These are phyloP conservation scores for Quercus wislizeni DNA, from an alignment of 306 rosid genomes.

Conservation along the genomic window DNA sequence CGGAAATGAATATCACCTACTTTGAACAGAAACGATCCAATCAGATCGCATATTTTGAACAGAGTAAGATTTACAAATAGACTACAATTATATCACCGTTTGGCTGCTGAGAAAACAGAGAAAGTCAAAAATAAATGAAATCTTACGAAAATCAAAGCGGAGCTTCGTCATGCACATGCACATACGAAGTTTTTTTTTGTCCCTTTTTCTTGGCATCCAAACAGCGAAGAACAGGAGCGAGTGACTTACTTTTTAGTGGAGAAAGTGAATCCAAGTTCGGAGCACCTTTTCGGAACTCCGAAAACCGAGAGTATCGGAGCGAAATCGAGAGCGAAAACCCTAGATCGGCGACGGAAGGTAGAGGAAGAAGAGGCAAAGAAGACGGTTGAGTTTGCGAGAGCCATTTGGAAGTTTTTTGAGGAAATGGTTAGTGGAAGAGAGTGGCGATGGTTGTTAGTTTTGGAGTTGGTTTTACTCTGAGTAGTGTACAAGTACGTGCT, in stretches of 20 bases:
- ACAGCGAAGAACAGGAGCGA: background rate
- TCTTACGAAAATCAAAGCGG: background rate
- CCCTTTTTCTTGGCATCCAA: conserved; percentile 5
- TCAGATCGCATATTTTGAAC: background rate
- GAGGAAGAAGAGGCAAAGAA: conserved; percentile 42
- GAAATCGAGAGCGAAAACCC: conserved; percentile 34
- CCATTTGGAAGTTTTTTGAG: conserved; percentile 33
- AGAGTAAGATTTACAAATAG: background rate
- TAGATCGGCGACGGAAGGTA: conserved; percentile 7
- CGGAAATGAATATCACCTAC: background rate
- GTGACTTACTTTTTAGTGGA: conserved; percentile 36
- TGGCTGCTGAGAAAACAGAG: background rate
- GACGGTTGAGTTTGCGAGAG: conserved; percentile 40
- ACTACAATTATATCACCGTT: background rate
- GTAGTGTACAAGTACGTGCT: too few relatives aligned
- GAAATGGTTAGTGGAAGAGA: too few relatives aligned
- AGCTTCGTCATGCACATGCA: background rate
- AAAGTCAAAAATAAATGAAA: background rate
- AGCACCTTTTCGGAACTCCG: background rate
- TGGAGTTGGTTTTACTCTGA: too few relatives aligned
- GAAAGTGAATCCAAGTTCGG: conserved; percentile 6
- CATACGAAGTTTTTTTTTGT: background rate
- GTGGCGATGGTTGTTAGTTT: too few relatives aligned
- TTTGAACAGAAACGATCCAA: background rate
- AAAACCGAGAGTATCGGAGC: conserved; percentile 24